These are phyloP conservation scores for Phytophthora cactorum DNA, from an alignment of 352 stramenopile genomes.

Conservation along the genomic window DNA sequence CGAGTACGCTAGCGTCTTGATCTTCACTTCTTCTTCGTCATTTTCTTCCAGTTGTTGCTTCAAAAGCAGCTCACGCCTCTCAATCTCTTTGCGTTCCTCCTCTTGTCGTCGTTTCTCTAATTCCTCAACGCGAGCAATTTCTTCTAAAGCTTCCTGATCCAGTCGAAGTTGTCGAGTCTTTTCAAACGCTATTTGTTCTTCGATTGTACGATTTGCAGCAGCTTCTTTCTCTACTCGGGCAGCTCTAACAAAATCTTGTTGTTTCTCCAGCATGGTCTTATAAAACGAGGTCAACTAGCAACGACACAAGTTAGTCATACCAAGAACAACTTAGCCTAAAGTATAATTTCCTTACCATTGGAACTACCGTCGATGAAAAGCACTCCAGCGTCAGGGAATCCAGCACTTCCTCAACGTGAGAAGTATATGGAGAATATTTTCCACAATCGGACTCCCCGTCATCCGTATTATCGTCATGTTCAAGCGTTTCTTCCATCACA, in stretches of 20 bases:
- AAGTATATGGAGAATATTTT: conserved; percentile 24
- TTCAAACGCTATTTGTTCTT: conserved; percentile 29
- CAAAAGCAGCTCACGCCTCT: conserved; percentile 30
- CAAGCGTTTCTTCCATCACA: conserved; percentile 50
- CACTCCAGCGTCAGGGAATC: conserved; percentile 49
- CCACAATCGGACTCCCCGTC: conserved; percentile 3
- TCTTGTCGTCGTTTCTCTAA: conserved; percentile 26
- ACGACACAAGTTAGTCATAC: background rate
- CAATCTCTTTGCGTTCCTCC: conserved; percentile 28
- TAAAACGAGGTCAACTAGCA: conserved; percentile 47
- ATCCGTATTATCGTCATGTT: conserved; percentile 26
- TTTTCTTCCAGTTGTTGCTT: conserved; percentile 55
- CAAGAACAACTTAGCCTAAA: background rate
- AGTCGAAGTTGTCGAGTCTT: conserved; percentile 22
- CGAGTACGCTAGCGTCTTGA: conserved; percentile 62
- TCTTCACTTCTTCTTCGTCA: conserved; percentile 65
- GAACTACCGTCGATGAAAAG: conserved; percentile 33
- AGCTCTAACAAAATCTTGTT: conserved; percentile 27
- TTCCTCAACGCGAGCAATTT: conserved; percentile 28
- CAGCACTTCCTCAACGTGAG: conserved; percentile 41
- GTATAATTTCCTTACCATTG: conserved; percentile 22
- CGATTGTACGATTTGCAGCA: conserved; percentile 28
- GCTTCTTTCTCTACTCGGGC: conserved; percentile 35
- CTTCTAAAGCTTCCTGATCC: conserved; percentile 28
- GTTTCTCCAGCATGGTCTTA: conserved; percentile 39